Evolutionary conservation across 176 grass and related monocot genomes (phyloP).

Genomic region (Calamus simplicifolius): DNA sequence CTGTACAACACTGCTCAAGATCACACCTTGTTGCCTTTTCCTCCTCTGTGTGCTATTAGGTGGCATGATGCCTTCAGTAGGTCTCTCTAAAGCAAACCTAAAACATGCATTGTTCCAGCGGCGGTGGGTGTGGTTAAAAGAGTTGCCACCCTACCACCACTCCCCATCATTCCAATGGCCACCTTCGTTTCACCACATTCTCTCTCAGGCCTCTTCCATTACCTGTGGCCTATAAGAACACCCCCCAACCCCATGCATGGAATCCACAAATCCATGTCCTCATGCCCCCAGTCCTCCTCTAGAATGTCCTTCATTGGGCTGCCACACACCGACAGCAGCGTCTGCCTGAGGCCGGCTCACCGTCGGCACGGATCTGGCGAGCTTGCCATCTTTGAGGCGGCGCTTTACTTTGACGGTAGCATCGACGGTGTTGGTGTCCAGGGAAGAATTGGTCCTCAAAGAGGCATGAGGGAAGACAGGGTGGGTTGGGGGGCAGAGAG

Average conservation of each 20-base stretch:
- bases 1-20: not conserved
- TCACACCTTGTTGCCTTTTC: not conserved
- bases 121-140: not conserved
- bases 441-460: not conserved
- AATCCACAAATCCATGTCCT: not conserved
- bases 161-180: not conserved
- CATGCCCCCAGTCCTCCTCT: not conserved
- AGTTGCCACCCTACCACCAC: not conserved
- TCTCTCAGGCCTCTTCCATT: not conserved
- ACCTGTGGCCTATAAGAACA: not conserved
- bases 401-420: slow-evolving; percentile 3
- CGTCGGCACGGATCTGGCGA: not conserved
- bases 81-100: not conserved
- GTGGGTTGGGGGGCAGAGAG: not conserved
- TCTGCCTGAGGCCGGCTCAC: not conserved
- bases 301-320: not conserved
- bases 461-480: not conserved
- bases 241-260: not conserved
- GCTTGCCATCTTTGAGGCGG: slow-evolving; percentile 1
- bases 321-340: no score
- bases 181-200: no score
- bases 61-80: not conserved
- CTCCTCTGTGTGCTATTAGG: not conserved
- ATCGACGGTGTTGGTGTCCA: not conserved
- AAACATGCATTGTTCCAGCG: not conserved